These are phyloP conservation scores for Huiozyma sinensis DNA, from an alignment of 805 yeast species.

Conservation along the genomic window DNA sequence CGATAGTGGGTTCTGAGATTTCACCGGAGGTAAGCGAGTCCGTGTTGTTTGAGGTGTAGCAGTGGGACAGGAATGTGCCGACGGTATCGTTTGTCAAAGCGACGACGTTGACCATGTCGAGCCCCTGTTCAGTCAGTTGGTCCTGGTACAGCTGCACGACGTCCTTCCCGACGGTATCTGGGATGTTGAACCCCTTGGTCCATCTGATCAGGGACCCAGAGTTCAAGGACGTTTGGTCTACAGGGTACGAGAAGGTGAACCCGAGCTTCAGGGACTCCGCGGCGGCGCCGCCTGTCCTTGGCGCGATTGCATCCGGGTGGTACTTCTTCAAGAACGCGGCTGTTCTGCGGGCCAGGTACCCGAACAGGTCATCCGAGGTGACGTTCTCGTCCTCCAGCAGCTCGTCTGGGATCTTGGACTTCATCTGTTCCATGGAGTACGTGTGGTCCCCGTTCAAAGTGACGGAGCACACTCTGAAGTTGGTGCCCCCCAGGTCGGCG, in stretches of 20 bases:
- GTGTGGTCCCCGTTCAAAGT: conserved; percentile 65
- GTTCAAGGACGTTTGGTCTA: conserved; percentile 69
- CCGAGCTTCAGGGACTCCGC: conserved; percentile 53
- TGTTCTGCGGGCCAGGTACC: conserved; percentile 63
- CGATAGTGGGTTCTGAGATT: conserved; percentile 68
- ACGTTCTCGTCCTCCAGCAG: conserved; percentile 46
- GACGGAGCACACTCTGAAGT: conserved; percentile 89
- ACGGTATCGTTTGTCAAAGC: conserved; percentile 96
- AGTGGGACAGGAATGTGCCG: conserved; percentile 81
- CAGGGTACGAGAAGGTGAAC: conserved; percentile 92
- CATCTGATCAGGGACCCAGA: conserved; percentile 80
- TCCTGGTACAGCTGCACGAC: conserved; percentile 64
- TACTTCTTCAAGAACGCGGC: conserved; percentile 52
- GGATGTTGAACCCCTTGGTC: conserved; percentile 90
- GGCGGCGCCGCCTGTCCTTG: background rate
- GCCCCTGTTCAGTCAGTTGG: conserved; percentile 47
- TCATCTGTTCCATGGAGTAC: conserved; percentile 62
- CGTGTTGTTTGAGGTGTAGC: conserved; percentile 52
- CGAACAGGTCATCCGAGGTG: conserved; percentile 55
- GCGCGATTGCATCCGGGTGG: conserved; percentile 36
- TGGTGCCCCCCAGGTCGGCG: conserved; percentile 94
- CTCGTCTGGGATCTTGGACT: conserved; percentile 68
- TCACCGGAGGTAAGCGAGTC: conserved; percentile 42
- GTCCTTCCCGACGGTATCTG: conserved; percentile 77
- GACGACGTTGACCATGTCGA: conserved; percentile 54